A percentile compares a stretch with the other conserved stretches of the same genome.
phyloP scores from a whole-genome alignment of 148 eudicot species.

The Rhododendron ovatum region DNA sequence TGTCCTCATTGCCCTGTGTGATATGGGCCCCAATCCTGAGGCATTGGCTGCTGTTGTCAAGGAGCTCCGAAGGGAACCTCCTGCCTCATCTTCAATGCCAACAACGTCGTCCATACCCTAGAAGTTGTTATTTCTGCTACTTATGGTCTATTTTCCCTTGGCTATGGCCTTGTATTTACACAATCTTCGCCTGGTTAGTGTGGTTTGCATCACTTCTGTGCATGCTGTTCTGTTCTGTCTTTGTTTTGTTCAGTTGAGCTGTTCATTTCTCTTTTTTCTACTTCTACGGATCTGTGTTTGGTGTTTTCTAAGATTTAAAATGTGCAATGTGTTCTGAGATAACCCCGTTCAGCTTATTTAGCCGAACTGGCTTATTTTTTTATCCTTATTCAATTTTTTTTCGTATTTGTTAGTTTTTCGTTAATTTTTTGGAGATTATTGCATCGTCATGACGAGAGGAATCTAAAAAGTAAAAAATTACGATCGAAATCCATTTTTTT shows the following conservation, averaged over 20 bases:
- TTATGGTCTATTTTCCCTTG: background rate
- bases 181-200: background rate
- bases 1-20: constrained; percentile 67
- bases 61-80: constrained; percentile 57
- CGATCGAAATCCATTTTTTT: too few species aligned
- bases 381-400: too few species aligned
- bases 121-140: background rate
- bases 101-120: constrained; percentile 21
- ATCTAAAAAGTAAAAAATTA: too few species aligned
- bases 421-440: too few species aligned
- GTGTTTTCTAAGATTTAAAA: background rate
- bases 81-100: constrained; percentile 24
- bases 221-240: background rate
- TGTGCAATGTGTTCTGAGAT: background rate
- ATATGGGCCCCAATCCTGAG: constrained; percentile 67
- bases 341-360: too few species aligned
- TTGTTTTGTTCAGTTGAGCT: background rate
- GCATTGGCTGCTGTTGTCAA: constrained; percentile 73
- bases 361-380: too few species aligned
- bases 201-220: background rate
- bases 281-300: background rate
- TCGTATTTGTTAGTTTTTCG: too few species aligned
- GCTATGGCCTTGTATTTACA: background rate
- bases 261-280: background rate
- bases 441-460: too few species aligned